These are phyloP conservation scores for Leccinellum albellum DNA, from an alignment of 768 basidiomycete species.

Conservation along the genomic window DNA sequence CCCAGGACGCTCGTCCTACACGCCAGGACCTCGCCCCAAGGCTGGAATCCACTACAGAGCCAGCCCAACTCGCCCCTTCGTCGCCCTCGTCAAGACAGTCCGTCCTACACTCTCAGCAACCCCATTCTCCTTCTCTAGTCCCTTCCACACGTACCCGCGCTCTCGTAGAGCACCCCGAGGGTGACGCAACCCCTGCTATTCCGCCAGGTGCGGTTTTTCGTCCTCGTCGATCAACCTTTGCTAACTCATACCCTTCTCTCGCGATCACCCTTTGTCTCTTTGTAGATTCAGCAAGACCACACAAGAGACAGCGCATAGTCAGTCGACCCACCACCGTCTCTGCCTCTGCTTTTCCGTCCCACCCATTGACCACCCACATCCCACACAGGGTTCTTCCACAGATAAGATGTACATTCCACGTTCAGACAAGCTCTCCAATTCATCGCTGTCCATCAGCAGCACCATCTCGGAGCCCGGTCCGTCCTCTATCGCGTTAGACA, in stretches of 20 bases:
- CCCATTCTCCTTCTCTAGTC: slow-evolving; percentile 49
- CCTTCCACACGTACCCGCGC: slow-evolving; percentile 63
- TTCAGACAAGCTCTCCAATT: slow-evolving; percentile 44
- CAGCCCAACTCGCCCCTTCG: slow-evolving; percentile 26
- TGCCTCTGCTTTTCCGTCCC: slow-evolving; percentile 30
- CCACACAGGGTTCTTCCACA: slow-evolving; percentile 27
- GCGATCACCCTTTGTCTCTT: background rate
- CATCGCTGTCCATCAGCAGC: slow-evolving; percentile 46
- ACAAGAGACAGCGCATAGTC: slow-evolving; percentile 69
- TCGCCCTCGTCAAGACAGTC: slow-evolving; percentile 27
- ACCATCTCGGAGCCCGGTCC: slow-evolving; percentile 48
- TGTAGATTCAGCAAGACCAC: slow-evolving; percentile 52
- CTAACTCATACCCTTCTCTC: slow-evolving; percentile 5
- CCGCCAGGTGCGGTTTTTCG: slow-evolving; percentile 21
- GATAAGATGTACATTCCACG: slow-evolving; percentile 52
- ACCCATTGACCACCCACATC: slow-evolving; percentile 17
- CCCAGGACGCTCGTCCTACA: slow-evolving; percentile 50
- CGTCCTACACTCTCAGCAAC: slow-evolving; percentile 24
- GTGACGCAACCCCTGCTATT: slow-evolving; percentile 24
- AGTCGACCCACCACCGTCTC: slow-evolving; percentile 33
- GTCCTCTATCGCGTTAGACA: slow-evolving; percentile 41
- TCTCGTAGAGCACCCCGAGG: slow-evolving; percentile 54
- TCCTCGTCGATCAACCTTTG: background rate
- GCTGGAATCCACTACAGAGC: slow-evolving; percentile 42
- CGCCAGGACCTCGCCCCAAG: slow-evolving; percentile 42